phyloP scores from a whole-genome alignment of 2,329 filamentous ascomycete genomes.

The Trichoderma asperellum region DNA sequence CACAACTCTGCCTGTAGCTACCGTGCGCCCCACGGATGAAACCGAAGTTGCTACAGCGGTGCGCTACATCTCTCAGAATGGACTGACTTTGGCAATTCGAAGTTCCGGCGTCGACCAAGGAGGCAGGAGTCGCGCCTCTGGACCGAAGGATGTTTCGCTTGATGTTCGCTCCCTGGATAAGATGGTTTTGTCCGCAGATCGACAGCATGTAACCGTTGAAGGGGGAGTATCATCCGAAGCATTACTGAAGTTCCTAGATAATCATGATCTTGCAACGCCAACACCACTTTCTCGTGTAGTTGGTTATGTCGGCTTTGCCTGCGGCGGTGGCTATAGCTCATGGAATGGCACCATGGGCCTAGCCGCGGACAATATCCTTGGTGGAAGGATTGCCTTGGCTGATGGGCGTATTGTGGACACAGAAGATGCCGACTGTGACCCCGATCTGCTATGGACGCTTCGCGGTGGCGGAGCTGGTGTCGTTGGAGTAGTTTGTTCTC shows the following conservation, averaged over 20 bases:
- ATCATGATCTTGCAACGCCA: conserved; percentile 28
- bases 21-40: conserved; percentile 6
- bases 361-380: conserved; percentile 45
- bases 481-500: conserved; percentile 37
- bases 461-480: conserved; percentile 36
- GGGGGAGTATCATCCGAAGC: conserved; percentile 24
- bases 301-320: conserved; percentile 44
- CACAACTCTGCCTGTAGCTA: conserved; percentile 7
- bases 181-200: conserved; percentile 21
- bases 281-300: conserved; percentile 30
- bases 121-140: conserved; percentile 21
- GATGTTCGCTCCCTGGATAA: conserved; percentile 27
- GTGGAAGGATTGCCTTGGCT: conserved; percentile 36
- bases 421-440: conserved; percentile 24
- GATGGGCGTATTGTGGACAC: conserved; percentile 38
- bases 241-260: conserved; percentile 24
- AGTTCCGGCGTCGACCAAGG: conserved; percentile 31
- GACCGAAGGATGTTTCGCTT: conserved; percentile 23
- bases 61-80: background rate
- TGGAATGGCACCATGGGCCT: conserved; percentile 39
- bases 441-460: conserved; percentile 37
- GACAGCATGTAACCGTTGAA: conserved; percentile 17
- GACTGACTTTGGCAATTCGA: conserved; percentile 11
- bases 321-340: conserved; percentile 43
- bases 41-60: conserved; percentile 4